Evolutionary conservation across 1,284 basidiomycete genomes (phyloP).

Genomic region (Veloboletus limbatus): DNA sequence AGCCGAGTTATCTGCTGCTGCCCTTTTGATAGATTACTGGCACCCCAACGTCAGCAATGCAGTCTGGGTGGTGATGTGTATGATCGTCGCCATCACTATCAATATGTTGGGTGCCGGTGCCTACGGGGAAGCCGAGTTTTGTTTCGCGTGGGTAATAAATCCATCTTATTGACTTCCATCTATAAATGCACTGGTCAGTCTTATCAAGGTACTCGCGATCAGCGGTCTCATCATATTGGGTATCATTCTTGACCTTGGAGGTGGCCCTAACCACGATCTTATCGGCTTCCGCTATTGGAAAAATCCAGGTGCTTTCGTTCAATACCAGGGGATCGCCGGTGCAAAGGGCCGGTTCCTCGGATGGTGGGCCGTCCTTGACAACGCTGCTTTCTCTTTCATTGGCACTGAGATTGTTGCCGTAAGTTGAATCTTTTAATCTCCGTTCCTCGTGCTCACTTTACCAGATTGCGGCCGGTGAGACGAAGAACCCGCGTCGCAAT

Average conservation of each 20-base stretch:
- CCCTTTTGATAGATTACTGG: constrained; percentile 68
- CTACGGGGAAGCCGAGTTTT: constrained; percentile 58
- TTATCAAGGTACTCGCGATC: constrained; percentile 67
- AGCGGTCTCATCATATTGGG: constrained; percentile 43
- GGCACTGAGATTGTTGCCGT: constrained; percentile 78
- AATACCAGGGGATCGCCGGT: constrained; percentile 44
- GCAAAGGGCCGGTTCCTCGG: constrained; percentile 51
- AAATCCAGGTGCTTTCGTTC: constrained; percentile 54
- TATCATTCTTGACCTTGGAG: constrained; percentile 54
- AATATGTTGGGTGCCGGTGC: constrained; percentile 58
- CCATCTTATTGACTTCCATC: background rate
- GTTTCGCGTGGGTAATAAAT: constrained; percentile 40
- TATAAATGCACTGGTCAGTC: constrained; percentile 30
- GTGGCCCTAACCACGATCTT: constrained; percentile 52
- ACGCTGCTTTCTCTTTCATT: constrained; percentile 74
- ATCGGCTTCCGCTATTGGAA: constrained; percentile 53
- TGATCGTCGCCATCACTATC: constrained; percentile 62
- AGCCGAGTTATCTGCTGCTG: constrained; percentile 64
- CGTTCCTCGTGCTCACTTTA: constrained; percentile 9
- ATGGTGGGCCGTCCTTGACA: constrained; percentile 50
- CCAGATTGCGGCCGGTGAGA: constrained; percentile 66
- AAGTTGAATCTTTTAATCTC: constrained; percentile 32
- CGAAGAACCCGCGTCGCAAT: constrained; percentile 51
- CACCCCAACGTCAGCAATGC: constrained; percentile 48
- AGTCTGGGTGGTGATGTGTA: constrained; percentile 62